Evolutionary conservation across 2,329 filamentous ascomycete genomes (phyloP).

Genomic region (Talaromyces atroroseus): DNA sequence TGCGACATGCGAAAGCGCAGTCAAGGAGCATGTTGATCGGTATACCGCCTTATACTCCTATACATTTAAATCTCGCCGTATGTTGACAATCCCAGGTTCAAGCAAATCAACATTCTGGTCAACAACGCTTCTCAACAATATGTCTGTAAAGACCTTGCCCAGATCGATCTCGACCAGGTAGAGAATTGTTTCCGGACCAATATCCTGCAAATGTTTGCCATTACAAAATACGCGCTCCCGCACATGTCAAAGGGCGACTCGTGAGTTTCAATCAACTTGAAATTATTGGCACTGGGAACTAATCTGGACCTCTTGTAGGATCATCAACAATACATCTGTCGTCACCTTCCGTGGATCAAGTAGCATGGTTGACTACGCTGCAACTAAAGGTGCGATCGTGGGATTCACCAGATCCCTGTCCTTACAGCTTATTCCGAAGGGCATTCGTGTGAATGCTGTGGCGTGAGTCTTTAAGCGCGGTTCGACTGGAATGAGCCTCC

Average conservation of each 20-base stretch:
- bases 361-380: constrained; percentile 50
- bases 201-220: constrained; percentile 53
- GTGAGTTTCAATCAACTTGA: constrained; percentile 25
- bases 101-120: constrained; percentile 47
- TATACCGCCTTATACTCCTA: constrained; percentile 17
- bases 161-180: constrained; percentile 52
- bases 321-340: constrained; percentile 54
- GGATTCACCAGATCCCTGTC: constrained; percentile 52
- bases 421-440: constrained; percentile 50
- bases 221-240: constrained; percentile 53
- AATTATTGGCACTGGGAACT: not conserved
- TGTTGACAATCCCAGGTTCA: constrained; percentile 26
- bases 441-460: constrained; percentile 51
- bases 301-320: constrained; percentile 28
- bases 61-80: no score
- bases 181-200: constrained; percentile 55
- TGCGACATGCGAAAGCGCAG: constrained; percentile 45
- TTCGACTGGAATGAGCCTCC: not conserved
- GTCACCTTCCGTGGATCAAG: constrained; percentile 50
- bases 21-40: constrained; percentile 50
- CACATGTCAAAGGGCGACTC: constrained; percentile 50
- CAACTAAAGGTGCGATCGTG: constrained; percentile 55
- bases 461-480: constrained; percentile 20
- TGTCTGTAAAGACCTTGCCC: constrained; percentile 47
- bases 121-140: constrained; percentile 57